Percentiles rank a stretch among this genome's conserved stretches.
Evolutionary conservation across 768 basidiomycete species (phyloP).

Genomic region (Boletellus ananiceps): DNA sequence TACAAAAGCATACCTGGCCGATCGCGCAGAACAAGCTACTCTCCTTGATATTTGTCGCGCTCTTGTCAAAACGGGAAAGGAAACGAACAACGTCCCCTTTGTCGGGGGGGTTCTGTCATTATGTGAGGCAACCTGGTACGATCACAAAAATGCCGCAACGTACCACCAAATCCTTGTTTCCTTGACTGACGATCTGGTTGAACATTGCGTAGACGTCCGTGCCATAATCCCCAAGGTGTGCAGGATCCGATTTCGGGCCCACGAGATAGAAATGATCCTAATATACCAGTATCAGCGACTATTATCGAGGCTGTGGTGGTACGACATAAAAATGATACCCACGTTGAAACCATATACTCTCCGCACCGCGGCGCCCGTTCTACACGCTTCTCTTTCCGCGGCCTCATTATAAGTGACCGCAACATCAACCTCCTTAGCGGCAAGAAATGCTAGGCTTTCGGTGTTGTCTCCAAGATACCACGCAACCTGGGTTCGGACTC

Average conservation of each 20-base stretch:
- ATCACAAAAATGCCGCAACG: conserved; percentile 1
- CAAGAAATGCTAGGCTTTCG: conserved; percentile 41
- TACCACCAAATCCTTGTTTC: conserved; percentile 42
- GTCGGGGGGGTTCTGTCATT: conserved; percentile 21
- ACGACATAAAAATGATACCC: conserved; percentile 10
- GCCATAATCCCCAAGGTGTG: conserved; percentile 33
- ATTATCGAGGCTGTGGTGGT: background rate
- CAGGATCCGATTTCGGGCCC: conserved; percentile 46
- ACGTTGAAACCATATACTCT: conserved; percentile 45
- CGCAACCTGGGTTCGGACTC: conserved; percentile 35
- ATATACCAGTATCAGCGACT: background rate
- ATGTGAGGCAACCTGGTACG: background rate
- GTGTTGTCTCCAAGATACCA: conserved; percentile 59
- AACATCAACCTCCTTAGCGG: conserved; percentile 41
- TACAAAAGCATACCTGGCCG: conserved; percentile 37
- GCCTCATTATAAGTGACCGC: conserved; percentile 52
- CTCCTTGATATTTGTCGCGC: conserved; percentile 58
- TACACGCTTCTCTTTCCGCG: conserved; percentile 39
- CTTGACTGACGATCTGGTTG: conserved; percentile 41
- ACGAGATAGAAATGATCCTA: conserved; percentile 52
- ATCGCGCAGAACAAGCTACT: conserved; percentile 45
- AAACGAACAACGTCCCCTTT: conserved; percentile 40
- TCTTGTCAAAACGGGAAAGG: conserved; percentile 54
- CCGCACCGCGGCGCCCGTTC: conserved; percentile 29
- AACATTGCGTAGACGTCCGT: conserved; percentile 38